Evolutionary conservation across 352 stramenopile species (phyloP).

Genomic region (Phytopythium kandeliae): DNA sequence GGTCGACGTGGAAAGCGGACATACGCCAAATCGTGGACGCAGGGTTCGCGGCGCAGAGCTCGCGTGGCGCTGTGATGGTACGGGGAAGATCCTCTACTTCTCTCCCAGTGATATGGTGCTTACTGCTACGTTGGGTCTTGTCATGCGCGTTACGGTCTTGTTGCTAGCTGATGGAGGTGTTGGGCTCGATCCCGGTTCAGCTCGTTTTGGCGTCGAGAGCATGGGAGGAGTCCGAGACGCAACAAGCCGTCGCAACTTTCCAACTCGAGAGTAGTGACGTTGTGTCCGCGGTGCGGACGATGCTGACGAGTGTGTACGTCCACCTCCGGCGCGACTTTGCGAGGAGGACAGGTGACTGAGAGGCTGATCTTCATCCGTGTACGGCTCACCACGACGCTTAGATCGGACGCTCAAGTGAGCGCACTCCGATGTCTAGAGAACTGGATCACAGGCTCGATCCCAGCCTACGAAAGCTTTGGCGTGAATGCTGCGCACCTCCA

Average conservation of each 20-base stretch:
- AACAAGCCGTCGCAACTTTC: constrained; percentile 24
- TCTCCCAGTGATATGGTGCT: neutral
- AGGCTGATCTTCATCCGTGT: constrained; percentile 3
- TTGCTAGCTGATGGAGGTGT: constrained; percentile 35
- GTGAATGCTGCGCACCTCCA: constrained; percentile 35
- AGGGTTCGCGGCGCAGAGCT: constrained; percentile 21
- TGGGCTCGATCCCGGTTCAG: constrained; percentile 43
- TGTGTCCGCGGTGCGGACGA: constrained; percentile 29
- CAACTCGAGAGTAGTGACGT: constrained; percentile 34
- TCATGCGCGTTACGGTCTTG: neutral
- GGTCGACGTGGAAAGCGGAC: constrained; percentile 40
- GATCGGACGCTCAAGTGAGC: constrained; percentile 24
- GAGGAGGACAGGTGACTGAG: neutral
- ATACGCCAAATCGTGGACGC: constrained; percentile 42
- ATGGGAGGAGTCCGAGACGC: constrained; percentile 21
- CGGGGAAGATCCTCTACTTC: too few species aligned
- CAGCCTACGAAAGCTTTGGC: constrained; percentile 38
- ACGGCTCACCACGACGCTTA: constrained; percentile 8
- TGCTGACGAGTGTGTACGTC: constrained; percentile 39
- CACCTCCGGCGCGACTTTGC: neutral
- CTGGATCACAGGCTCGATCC: constrained; percentile 58
- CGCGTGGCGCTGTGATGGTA: constrained; percentile 31
- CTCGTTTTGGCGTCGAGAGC: constrained; percentile 19
- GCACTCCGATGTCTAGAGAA: constrained; percentile 59
- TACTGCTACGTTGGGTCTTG: neutral